phyloP scores from a whole-genome alignment of 1,139 yeast species.

The Maudiozyma humilis region DNA sequence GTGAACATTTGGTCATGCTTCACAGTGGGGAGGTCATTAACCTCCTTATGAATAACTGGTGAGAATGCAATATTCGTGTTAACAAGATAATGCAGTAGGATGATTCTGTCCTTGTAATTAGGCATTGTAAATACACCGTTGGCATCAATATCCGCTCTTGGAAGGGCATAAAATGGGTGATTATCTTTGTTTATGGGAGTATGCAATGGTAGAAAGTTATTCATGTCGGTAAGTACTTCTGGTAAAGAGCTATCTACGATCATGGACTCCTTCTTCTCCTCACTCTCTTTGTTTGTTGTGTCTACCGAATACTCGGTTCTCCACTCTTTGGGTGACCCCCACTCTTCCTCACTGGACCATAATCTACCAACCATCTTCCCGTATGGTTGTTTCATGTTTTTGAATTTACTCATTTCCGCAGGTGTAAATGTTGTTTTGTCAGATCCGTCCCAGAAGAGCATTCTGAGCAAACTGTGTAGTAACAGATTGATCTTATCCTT shows the following conservation, averaged over 20 bases:
- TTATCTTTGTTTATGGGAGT: neutral
- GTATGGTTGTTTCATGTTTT: slow-evolving; percentile 34
- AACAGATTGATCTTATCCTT: slow-evolving; percentile 26
- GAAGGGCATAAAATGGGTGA: slow-evolving; percentile 7
- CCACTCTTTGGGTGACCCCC: slow-evolving; percentile 46
- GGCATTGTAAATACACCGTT: slow-evolving; percentile 3
- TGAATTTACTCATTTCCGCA: slow-evolving; percentile 6
- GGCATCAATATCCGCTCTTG: slow-evolving; percentile 16
- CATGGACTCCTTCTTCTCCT: no score
- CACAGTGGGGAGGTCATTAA: slow-evolving; percentile 26
- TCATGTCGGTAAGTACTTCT: neutral
- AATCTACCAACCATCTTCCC: slow-evolving; percentile 10
- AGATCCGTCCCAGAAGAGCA: slow-evolving; percentile 11
- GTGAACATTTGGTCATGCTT: slow-evolving; percentile 16
- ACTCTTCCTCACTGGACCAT: slow-evolving; percentile 29
- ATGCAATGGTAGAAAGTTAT: neutral
- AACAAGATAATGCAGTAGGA: slow-evolving; percentile 39
- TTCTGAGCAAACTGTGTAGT: slow-evolving; percentile 20
- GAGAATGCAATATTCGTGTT: slow-evolving; percentile 44
- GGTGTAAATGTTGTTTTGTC: slow-evolving; percentile 1
- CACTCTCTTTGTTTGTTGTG: no score
- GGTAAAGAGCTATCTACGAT: neutral
- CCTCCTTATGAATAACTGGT: slow-evolving; percentile 36
- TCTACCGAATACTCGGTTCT: slow-evolving; percentile 14
- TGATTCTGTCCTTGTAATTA: slow-evolving; percentile 40